Evolutionary conservation across 208 protist genomes (phyloP).

Genomic region (Leishmania mexicana): DNA sequence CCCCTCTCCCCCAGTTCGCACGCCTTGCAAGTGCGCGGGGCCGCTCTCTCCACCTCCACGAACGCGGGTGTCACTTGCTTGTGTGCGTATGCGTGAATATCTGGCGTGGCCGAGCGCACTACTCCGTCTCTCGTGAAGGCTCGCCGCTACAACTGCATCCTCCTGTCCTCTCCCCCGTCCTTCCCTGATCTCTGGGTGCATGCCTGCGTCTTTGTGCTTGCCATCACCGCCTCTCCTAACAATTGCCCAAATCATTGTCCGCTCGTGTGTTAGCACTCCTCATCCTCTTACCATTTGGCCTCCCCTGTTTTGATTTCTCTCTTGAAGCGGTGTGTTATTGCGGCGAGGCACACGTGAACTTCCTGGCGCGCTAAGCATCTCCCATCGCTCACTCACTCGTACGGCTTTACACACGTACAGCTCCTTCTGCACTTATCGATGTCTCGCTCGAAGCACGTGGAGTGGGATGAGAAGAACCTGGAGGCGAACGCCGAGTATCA

Average conservation of each 20-base stretch:
- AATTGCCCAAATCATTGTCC: not conserved
- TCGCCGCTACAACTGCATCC: not conserved
- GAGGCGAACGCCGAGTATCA: constrained; percentile 84
- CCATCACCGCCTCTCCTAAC: not conserved
- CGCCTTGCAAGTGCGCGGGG: not conserved
- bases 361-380: not conserved
- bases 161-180: not conserved
- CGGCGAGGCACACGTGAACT: not conserved
- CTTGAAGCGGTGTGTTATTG: not conserved
- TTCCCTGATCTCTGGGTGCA: not conserved
- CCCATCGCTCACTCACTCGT: not conserved
- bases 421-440: constrained; percentile 6
- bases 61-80: not conserved
- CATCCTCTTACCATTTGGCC: not conserved
- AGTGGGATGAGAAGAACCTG: constrained; percentile 88
- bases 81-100: not conserved
- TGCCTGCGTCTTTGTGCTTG: not conserved
- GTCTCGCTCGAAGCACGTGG: constrained; percentile 45
- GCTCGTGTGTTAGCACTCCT: not conserved
- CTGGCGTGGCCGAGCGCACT: not conserved
- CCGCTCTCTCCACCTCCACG: not conserved
- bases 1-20: not conserved
- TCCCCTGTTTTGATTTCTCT: not conserved
- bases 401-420: not conserved
- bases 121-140: not conserved